Percentiles rank a stretch among this genome's conserved stretches.
Conservation (phyloP, 2,329 filamentous ascomycete species). For the Botryotinia convoluta region DNA sequence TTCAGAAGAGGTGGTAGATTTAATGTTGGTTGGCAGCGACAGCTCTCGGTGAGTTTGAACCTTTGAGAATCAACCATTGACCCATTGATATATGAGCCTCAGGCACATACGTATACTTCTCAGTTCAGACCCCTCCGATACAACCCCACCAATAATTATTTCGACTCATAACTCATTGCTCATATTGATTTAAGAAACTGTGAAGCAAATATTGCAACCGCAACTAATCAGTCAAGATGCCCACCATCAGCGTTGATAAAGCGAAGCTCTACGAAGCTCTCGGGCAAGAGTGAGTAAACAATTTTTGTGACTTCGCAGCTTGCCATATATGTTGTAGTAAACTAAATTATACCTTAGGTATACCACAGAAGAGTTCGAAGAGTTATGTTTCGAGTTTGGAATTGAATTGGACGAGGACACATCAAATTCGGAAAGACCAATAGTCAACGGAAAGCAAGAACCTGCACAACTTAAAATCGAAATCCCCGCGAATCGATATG, state of each 20-base stretch:
- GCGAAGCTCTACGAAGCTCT: constrained; percentile 91
- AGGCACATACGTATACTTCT: not conserved
- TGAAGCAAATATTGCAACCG: constrained; percentile 7
- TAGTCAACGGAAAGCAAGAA: constrained; percentile 77
- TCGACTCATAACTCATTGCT: constrained; percentile 17
- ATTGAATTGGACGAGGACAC: constrained; percentile 94
- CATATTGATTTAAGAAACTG: not conserved
- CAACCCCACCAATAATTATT: constrained; percentile 20
- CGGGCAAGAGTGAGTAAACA: constrained; percentile 69
- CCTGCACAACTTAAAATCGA: constrained; percentile 95
- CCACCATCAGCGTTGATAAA: constrained; percentile 96
- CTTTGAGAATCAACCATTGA: constrained; percentile 5
- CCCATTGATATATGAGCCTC: not conserved
- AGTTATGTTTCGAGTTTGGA: constrained; percentile 93
- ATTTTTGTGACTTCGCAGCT: constrained; percentile 21
- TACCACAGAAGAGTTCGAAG: constrained; percentile 92
- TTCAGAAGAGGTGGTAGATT: constrained; percentile 8
- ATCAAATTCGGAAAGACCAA: constrained; percentile 56
- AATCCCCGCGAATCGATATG: constrained; percentile 89
- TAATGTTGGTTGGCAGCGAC: constrained; percentile 16
- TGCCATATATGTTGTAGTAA: not conserved
- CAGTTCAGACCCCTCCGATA: constrained; percentile 15
- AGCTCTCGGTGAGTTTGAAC: constrained; percentile 14
- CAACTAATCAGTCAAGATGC: constrained; percentile 59
- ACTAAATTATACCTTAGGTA: constrained; percentile 53